Evolutionary conservation across 23 red algal species (phyloP), one percentile per base, ranked within the genome.

Genomic region (Gracilariopsis chorda): DNA sequence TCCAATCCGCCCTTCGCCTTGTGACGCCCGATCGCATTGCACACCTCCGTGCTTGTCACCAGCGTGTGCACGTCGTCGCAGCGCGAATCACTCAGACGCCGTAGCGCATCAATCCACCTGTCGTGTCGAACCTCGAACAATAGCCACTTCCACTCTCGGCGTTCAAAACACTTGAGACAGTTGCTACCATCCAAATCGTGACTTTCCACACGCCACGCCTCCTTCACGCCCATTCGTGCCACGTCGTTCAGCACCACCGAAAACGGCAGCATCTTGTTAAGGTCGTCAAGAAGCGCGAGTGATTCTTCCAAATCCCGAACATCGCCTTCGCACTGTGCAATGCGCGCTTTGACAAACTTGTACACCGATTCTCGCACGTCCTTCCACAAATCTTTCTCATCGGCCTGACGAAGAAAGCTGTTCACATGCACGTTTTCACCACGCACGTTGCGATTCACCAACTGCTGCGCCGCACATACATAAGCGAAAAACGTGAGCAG

Each of bases 71-170:
- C 59, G 25, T 64, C 59, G 59, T 64, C 59, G 59, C 36, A 34
- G 1, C 59, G 7, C 9, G 30, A 3, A 33, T 33, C 28, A 13
- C 36, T 34, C 59, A 64, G 23, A 34, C 59, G 59, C 30, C 59
- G 59, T 64, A 64, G 36, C 36, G 59, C 59, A 32, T 33, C 28
- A 32, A 64, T 64, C 59, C 59, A 64, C 2, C 36, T 33, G 25
- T 23, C 9, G 23, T 34, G 59, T 11, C 14, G 59, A 10, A 33
- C 36, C 36, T 64, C 59, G 36, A 64, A 64, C 59, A 64, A 64
- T 10, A 64, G 59, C 59, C 59, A 64, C 23, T 64, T 64, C 59
- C 59, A 64, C 59, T 64, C 59, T 64, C 59, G 59, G 36, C 28
- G 30, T 25, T 23, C 2, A 32, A 64, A 64, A 12, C 23, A 23